Conservation (phyloP, 2,329 filamentous ascomycete genomes). For the Ophiostoma piceae region DNA sequence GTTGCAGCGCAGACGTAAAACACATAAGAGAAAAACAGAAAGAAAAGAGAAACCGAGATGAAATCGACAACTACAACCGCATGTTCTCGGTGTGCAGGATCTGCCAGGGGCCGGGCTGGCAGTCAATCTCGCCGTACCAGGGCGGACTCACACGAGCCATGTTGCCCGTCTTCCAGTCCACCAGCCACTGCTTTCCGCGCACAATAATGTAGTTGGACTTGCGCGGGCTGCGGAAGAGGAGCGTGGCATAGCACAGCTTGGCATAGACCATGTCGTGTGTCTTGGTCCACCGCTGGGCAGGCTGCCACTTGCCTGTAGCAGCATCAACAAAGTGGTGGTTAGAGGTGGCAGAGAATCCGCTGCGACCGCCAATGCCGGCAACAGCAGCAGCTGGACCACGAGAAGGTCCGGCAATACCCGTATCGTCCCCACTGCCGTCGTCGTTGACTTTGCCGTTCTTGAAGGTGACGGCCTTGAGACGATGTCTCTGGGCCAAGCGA, state of each 20-base stretch:
- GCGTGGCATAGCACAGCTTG: constrained; percentile 55
- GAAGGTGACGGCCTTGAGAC: background rate
- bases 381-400: background rate
- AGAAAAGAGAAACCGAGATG: background rate
- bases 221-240: constrained; percentile 52
- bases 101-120: constrained; percentile 47
- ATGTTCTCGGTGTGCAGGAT: constrained; percentile 47
- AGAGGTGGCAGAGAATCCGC: background rate
- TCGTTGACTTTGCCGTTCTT: constrained; percentile 3
- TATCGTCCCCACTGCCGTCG: background rate
- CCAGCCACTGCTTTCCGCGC: constrained; percentile 54
- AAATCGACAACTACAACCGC: constrained; percentile 34
- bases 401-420: background rate
- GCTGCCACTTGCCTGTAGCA: constrained; percentile 52
- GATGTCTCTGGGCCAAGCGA: constrained; percentile 15
- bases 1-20: background rate
- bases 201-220: constrained; percentile 55
- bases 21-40: background rate
- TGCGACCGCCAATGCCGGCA: constrained; percentile 2
- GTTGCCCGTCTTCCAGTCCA: constrained; percentile 54
- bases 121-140: constrained; percentile 48
- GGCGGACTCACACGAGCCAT: constrained; percentile 52
- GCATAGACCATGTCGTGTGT: constrained; percentile 56
- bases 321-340: constrained; percentile 43
- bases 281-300: constrained; percentile 50